These are phyloP conservation scores for Monilinia fructigena DNA, from an alignment of 2,329 filamentous ascomycete genomes.

Conservation along the genomic window DNA sequence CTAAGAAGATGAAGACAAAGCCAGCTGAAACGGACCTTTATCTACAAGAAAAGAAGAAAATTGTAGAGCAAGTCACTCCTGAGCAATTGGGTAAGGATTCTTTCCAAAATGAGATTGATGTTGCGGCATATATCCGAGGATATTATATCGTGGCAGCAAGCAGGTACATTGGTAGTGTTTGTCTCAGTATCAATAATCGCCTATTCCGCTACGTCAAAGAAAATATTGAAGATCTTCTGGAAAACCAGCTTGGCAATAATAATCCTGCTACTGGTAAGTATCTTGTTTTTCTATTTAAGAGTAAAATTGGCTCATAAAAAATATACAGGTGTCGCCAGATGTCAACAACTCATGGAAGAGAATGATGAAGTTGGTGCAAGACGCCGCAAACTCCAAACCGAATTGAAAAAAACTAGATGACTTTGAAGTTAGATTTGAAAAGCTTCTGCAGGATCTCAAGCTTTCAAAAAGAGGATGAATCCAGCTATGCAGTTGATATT, in stretches of 20 bases:
- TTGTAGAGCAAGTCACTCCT: constrained; percentile 23
- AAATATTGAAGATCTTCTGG: constrained; percentile 24
- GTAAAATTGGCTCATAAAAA: neutral
- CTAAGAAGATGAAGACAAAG: neutral
- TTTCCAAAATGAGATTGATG: constrained; percentile 58
- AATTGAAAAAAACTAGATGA: neutral
- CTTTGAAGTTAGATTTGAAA: neutral
- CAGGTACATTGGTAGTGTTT: constrained; percentile 58
- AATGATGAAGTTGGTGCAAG: neutral
- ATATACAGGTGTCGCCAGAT: neutral
- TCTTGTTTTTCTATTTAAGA: neutral
- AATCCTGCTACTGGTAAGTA: constrained; percentile 23
- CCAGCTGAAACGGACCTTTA: constrained; percentile 12
- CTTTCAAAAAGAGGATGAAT: neutral
- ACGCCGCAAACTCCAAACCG: neutral
- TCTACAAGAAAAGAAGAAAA: constrained; percentile 16
- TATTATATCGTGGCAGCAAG: constrained; percentile 68
- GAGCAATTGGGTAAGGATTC: constrained; percentile 54
- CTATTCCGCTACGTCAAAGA: constrained; percentile 24
- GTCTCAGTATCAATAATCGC: constrained; percentile 25
- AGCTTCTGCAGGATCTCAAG: neutral
- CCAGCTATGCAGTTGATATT: no score
- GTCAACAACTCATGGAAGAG: constrained; percentile 5
- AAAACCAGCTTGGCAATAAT: constrained; percentile 25
- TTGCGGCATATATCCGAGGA: constrained; percentile 61